phyloP scores from a whole-genome alignment of 2,329 filamentous ascomycete genomes.

The Colletotrichum lini region DNA sequence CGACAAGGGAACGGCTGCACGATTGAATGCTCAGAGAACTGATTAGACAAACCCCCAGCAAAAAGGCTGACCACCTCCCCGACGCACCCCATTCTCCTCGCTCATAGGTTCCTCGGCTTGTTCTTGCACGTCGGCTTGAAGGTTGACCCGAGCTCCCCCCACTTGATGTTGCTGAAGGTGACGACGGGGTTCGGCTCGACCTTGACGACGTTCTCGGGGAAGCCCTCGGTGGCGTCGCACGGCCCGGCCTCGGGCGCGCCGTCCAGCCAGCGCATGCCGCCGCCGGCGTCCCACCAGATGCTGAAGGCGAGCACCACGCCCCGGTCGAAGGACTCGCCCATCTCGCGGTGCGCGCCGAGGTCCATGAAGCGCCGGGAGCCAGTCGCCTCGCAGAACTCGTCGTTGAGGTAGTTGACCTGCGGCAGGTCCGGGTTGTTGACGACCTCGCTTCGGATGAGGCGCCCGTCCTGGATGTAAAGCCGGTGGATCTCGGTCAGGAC shows the following conservation, averaged over 20 bases:
- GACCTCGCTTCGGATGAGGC: slow-evolving; percentile 60
- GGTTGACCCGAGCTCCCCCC: slow-evolving; percentile 73
- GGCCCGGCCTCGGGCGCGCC: slow-evolving; percentile 60
- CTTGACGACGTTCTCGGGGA: slow-evolving; percentile 62
- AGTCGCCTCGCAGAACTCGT: slow-evolving; percentile 53
- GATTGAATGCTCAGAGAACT: background rate
- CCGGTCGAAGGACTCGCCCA: slow-evolving; percentile 61
- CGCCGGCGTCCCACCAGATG: slow-evolving; percentile 67
- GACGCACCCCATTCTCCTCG: background rate
- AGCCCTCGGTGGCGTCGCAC: slow-evolving; percentile 67
- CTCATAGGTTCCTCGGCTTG: slow-evolving; percentile 25
- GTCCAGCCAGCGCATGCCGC: slow-evolving; percentile 69
- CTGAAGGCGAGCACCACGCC: slow-evolving; percentile 68
- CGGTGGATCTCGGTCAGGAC: slow-evolving; percentile 61
- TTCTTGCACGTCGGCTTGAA: slow-evolving; percentile 48
- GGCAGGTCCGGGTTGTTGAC: slow-evolving; percentile 47
- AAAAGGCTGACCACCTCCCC: too few relatives aligned
- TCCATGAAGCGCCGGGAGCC: slow-evolving; percentile 50
- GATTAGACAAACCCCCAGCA: too few relatives aligned
- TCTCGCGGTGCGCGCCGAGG: slow-evolving; percentile 59
- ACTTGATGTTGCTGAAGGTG: slow-evolving; percentile 70
- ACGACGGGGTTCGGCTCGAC: slow-evolving; percentile 65
- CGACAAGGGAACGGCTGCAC: too few relatives aligned
- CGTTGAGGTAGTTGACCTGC: slow-evolving; percentile 54
- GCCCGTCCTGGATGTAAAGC: slow-evolving; percentile 65